A percentile compares a stretch with the other conserved stretches of the same genome.
Evolutionary conservation across 1,284 basidiomycete species (phyloP).

Genomic region (Singerocomus inundabilis): DNA sequence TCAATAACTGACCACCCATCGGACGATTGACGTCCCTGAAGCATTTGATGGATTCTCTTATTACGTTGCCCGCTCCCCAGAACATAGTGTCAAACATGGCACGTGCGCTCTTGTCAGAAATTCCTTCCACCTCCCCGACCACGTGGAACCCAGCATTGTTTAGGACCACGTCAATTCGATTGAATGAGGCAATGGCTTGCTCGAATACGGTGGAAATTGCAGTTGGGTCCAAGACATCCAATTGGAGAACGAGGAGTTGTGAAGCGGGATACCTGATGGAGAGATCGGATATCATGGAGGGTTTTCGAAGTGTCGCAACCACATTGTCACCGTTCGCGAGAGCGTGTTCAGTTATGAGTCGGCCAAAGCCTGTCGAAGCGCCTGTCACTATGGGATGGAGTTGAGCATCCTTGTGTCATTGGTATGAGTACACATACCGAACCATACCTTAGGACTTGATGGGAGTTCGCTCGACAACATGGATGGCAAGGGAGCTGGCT

Average conservation of each 20-base stretch:
- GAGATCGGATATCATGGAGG: constrained; percentile 29
- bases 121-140: constrained; percentile 29
- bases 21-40: constrained; percentile 29
- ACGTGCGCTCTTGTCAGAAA: constrained; percentile 27
- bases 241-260: constrained; percentile 25
- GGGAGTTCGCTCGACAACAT: constrained; percentile 9
- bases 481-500: background rate
- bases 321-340: constrained; percentile 31
- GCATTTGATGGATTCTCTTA: constrained; percentile 27
- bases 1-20: constrained; percentile 25
- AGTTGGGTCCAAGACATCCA: constrained; percentile 28
- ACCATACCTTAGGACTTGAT: constrained; percentile 23
- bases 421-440: constrained; percentile 18
- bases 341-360: constrained; percentile 24
- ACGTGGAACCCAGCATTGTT: constrained; percentile 35
- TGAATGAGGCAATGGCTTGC: constrained; percentile 23
- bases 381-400: constrained; percentile 28
- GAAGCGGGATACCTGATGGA: constrained; percentile 21
- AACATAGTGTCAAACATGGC: constrained; percentile 35
- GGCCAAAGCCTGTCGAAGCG: constrained; percentile 33
- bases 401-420: background rate
- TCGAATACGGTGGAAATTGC: constrained; percentile 29
- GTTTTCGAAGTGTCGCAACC: constrained; percentile 32
- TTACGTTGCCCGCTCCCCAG: constrained; percentile 35
- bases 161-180: constrained; percentile 34